Percentiles rank a stretch among this genome's conserved stretches.
Evolutionary conservation across 345 rosid genomes (phyloP).

Genomic region (Zanthoxylum bungeanum): DNA sequence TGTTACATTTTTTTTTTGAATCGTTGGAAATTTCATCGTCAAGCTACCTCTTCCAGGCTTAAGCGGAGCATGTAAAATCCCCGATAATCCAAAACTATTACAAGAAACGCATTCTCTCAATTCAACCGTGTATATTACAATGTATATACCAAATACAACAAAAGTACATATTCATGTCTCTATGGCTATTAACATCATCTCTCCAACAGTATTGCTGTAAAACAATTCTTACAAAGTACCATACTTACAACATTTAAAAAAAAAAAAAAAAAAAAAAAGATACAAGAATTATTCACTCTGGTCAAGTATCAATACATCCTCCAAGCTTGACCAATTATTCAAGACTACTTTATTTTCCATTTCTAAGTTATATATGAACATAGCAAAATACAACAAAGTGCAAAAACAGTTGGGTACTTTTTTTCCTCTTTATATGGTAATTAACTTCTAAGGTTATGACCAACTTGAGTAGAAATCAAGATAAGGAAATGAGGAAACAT

Average conservation of each 20-base stretch:
- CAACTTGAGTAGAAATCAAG: slow-evolving; percentile 54
- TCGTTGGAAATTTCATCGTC: too few relatives aligned
- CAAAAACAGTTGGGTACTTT: background rate
- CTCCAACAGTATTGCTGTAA: background rate
- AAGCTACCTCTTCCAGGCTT: too few relatives aligned
- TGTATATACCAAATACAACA: background rate
- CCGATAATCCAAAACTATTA: slow-evolving; percentile 7
- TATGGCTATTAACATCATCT: background rate
- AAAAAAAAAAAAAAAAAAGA: too few relatives aligned
- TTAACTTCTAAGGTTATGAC: background rate
- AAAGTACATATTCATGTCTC: slow-evolving; percentile 9
- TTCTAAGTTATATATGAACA: slow-evolving; percentile 3
- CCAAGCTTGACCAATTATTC: slow-evolving; percentile 11
- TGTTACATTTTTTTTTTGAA: too few relatives aligned
- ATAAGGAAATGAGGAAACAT: slow-evolving; percentile 57
- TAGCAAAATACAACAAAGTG: background rate
- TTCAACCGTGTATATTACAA: too few relatives aligned
- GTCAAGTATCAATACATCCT: background rate
- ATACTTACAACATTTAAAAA: background rate
- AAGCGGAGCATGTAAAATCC: too few relatives aligned
- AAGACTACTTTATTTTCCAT: background rate
- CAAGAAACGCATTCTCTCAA: too few relatives aligned
- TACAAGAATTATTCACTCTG: slow-evolving; percentile 3
- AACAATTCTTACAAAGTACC: background rate
- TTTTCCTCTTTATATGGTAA: background rate